Conservation (phyloP, 2,329 filamentous ascomycete genomes). For the Aspergillus brunneoviolaceus region DNA sequence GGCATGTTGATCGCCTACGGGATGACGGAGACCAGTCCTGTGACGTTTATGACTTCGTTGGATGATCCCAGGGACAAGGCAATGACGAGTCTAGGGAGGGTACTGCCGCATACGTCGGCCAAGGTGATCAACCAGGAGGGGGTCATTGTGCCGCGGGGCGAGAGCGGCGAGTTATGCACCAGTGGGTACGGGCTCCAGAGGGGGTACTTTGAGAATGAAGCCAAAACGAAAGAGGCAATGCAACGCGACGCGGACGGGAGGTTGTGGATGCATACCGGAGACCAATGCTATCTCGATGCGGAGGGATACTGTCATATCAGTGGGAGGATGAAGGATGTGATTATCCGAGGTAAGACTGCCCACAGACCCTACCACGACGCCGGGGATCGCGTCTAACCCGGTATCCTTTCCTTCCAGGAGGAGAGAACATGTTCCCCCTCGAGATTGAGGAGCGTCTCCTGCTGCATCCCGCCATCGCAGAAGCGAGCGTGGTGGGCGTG, state of each 20-base stretch:
- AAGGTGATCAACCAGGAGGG: slow-evolving; percentile 71
- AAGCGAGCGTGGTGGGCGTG: slow-evolving; percentile 65
- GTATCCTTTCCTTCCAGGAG: slow-evolving; percentile 43
- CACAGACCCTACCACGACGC: too few species aligned
- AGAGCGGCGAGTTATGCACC: slow-evolving; percentile 67
- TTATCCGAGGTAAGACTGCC: slow-evolving; percentile 57
- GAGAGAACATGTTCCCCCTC: slow-evolving; percentile 67
- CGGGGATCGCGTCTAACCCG: too few species aligned
- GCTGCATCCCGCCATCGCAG: slow-evolving; percentile 56
- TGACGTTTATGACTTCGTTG: not conserved
- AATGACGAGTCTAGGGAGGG: slow-evolving; percentile 1
- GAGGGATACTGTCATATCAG: slow-evolving; percentile 68
- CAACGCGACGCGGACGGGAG: slow-evolving; percentile 56
- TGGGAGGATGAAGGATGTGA: slow-evolving; percentile 72
- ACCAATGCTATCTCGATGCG: slow-evolving; percentile 48
- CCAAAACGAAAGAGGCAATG: slow-evolving; percentile 61
- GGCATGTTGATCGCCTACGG: slow-evolving; percentile 2
- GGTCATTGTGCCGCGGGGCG: slow-evolving; percentile 63
- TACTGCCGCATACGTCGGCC: slow-evolving; percentile 68
- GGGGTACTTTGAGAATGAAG: slow-evolving; percentile 38
- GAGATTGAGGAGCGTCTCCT: slow-evolving; percentile 69
- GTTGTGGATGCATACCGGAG: slow-evolving; percentile 63
- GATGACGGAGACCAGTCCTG: slow-evolving; percentile 11
- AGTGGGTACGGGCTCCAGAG: slow-evolving; percentile 65
- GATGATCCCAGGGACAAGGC: not conserved